Conservation (phyloP, 768 basidiomycete species). For the Auriscalpium vulgare region DNA sequence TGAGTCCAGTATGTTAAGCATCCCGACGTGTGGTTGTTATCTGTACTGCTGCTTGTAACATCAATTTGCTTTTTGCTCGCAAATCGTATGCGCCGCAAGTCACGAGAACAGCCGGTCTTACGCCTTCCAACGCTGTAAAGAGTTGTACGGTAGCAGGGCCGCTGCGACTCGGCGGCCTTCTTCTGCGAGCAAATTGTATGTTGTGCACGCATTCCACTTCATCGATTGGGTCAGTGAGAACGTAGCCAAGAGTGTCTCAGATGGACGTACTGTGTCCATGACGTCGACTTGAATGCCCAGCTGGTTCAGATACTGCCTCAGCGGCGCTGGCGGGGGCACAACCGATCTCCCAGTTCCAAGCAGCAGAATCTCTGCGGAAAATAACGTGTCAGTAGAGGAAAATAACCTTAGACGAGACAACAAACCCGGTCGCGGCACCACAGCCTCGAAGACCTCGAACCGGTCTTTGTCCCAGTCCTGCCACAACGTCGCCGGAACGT, state of each 20-base stretch:
- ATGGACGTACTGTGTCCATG: constrained; percentile 67
- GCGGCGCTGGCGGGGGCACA: constrained; percentile 55
- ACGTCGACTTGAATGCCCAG: constrained; percentile 85
- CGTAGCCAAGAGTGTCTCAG: neutral
- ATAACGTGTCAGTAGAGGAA: neutral
- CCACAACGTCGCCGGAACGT: constrained; percentile 62
- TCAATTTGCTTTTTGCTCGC: neutral
- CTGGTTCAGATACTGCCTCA: constrained; percentile 60
- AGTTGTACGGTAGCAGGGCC: constrained; percentile 67
- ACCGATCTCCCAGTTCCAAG: constrained; percentile 79
- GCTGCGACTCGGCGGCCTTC: constrained; percentile 92
- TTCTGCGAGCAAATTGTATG: constrained; percentile 88
- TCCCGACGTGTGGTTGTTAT: neutral
- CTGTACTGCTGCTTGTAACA: neutral
- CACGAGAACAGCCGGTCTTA: neutral
- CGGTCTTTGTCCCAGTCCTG: constrained; percentile 64
- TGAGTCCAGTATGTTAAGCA: constrained; percentile 6
- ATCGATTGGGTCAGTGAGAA: neutral
- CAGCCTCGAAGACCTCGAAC: constrained; percentile 74
- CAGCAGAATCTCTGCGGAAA: constrained; percentile 68
- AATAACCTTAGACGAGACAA: neutral
- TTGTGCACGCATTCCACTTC: constrained; percentile 88
- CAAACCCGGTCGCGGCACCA: constrained; percentile 82
- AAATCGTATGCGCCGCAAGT: neutral
- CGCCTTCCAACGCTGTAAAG: constrained; percentile 43